phyloP scores from a whole-genome alignment of 768 basidiomycete genomes.

The Lyophyllum decastes region DNA sequence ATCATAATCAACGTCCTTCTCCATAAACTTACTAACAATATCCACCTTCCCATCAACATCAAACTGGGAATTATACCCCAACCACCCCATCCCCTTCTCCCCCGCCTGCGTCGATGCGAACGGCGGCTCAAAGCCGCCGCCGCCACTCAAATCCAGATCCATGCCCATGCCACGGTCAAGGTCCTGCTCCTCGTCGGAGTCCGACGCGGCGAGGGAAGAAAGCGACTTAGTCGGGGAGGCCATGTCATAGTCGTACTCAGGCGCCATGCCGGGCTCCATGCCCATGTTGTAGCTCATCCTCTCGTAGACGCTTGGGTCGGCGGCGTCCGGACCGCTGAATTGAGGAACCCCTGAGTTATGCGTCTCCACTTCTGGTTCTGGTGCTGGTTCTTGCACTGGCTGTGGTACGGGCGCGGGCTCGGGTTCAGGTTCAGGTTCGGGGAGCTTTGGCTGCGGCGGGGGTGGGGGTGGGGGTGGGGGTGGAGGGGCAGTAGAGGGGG shows the following conservation, averaged over 20 bases:
- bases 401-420: not conserved
- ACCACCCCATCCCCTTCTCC: conserved; percentile 29
- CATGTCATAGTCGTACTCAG: conserved; percentile 15
- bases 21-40: conserved; percentile 53
- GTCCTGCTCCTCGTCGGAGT: conserved; percentile 22
- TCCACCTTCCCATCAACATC: conserved; percentile 57
- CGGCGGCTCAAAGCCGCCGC: conserved; percentile 27
- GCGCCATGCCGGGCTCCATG: not conserved
- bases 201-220: conserved; percentile 34
- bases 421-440: not conserved
- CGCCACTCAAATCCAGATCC: conserved; percentile 6
- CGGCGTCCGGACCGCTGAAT: not conserved
- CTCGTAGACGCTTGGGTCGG: not conserved
- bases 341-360: no score
- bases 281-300: not conserved
- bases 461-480: not conserved
- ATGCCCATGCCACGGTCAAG: conserved; percentile 6
- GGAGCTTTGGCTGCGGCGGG: not conserved
- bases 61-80: conserved; percentile 59
- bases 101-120: conserved; percentile 35
- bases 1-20: conserved; percentile 58
- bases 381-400: not conserved
- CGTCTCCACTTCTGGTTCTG: not conserved
- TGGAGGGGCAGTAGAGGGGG: not conserved
- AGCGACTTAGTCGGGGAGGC: conserved; percentile 34